A percentile compares a stretch with the other conserved stretches of the same genome.
Conservation (phyloP, 2,329 filamentous ascomycete species). For the Emergomyces africanus region DNA sequence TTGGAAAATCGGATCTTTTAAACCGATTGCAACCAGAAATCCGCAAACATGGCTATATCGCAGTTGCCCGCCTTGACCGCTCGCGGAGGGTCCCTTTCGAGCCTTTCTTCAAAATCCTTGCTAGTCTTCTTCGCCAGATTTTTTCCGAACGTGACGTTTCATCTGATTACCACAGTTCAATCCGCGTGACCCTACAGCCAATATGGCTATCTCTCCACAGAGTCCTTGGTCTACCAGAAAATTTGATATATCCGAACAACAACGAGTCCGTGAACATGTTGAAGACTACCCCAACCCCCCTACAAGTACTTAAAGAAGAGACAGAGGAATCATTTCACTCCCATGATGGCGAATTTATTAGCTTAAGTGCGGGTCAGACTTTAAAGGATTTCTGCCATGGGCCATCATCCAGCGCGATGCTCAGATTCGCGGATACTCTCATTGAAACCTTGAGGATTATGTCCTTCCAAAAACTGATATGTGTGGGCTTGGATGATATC, state of each 20-base stretch:
- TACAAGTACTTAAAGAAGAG: slow-evolving; percentile 21
- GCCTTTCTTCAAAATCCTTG: slow-evolving; percentile 47
- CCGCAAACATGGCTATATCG: slow-evolving; percentile 47
- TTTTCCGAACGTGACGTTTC: slow-evolving; percentile 52
- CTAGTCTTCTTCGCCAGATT: slow-evolving; percentile 49
- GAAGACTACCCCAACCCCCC: slow-evolving; percentile 13
- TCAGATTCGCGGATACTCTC: slow-evolving; percentile 76
- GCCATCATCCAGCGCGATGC: slow-evolving; percentile 33
- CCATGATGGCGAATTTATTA: slow-evolving; percentile 20
- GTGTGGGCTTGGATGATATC: slow-evolving; percentile 76
- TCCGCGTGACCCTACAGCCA: slow-evolving; percentile 42
- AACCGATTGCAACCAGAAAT: slow-evolving; percentile 45
- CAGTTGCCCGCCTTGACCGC: slow-evolving; percentile 47
- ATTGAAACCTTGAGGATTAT: slow-evolving; percentile 75
- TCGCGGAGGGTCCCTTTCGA: slow-evolving; percentile 49
- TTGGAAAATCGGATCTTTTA: slow-evolving; percentile 49
- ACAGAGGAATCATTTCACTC: slow-evolving; percentile 19
- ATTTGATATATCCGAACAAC: slow-evolving; percentile 37
- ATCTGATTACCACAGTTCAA: slow-evolving; percentile 47
- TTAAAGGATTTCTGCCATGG: slow-evolving; percentile 21
- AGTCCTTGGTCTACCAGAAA: slow-evolving; percentile 55
- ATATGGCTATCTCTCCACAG: slow-evolving; percentile 46
- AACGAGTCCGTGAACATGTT: slow-evolving; percentile 15
- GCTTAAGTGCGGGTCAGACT: slow-evolving; percentile 24
- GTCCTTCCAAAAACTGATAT: slow-evolving; percentile 72